Conservation (phyloP, 163 green algal genomes). For the Scenedesmus sp. region DNA sequence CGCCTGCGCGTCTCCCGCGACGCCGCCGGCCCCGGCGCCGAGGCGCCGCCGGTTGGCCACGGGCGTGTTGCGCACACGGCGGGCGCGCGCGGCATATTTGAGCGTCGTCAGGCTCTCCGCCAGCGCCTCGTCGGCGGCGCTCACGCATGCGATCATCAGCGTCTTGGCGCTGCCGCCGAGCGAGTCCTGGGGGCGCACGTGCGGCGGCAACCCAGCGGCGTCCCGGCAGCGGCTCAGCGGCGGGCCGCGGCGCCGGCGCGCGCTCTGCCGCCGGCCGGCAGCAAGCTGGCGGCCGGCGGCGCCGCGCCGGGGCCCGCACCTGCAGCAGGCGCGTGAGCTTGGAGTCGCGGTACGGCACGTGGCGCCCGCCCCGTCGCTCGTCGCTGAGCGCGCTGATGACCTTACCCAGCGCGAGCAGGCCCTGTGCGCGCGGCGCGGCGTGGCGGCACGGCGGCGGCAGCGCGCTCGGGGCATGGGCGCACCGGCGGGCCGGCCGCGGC, state of each 20-base stretch:
- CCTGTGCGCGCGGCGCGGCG: slow-evolving; percentile 34
- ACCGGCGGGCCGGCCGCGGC: too few relatives aligned
- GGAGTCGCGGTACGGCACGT: slow-evolving; percentile 78
- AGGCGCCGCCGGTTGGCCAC: slow-evolving; percentile 74
- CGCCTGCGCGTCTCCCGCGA: slow-evolving; percentile 12
- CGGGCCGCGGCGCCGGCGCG: too few relatives aligned
- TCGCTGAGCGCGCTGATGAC: slow-evolving; percentile 93
- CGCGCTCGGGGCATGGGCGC: neutral
- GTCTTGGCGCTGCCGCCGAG: slow-evolving; percentile 86
- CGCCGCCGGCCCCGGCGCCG: neutral
- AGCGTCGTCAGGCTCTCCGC: slow-evolving; percentile 96
- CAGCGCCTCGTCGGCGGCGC: slow-evolving; percentile 74
- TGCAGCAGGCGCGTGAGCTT: slow-evolving; percentile 92
- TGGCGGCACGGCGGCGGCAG: neutral
- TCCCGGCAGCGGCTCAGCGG: too few relatives aligned
- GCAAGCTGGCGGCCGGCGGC: neutral
- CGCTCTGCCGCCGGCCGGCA: neutral
- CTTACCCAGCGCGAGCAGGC: slow-evolving; percentile 88
- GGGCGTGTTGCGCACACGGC: slow-evolving; percentile 91
- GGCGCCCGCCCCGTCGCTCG: slow-evolving; percentile 41
- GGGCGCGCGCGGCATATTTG: slow-evolving; percentile 72
- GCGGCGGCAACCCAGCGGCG: too few relatives aligned
- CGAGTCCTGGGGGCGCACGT: too few relatives aligned
- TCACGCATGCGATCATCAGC: slow-evolving; percentile 88
- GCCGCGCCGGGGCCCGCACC: too few relatives aligned